phyloP scores from a whole-genome alignment of 768 basidiomycete species.

The Lactarius deliciosus region DNA sequence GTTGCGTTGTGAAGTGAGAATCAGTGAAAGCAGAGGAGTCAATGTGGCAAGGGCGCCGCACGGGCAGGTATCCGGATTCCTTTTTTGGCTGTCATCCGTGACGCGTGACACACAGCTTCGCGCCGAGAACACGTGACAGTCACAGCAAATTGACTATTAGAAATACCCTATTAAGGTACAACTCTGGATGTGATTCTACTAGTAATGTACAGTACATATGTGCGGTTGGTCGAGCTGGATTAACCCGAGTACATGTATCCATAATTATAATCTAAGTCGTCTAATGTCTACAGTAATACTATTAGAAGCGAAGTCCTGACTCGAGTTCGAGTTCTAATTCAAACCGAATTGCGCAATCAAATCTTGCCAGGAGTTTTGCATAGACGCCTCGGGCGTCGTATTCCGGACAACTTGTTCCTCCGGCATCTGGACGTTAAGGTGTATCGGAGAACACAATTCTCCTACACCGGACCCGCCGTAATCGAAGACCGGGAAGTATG shows the following conservation, averaged over 20 bases:
- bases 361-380: slow-evolving; percentile 32
- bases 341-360: slow-evolving; percentile 37
- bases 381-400: slow-evolving; percentile 39
- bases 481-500: slow-evolving; percentile 28
- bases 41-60: not conserved
- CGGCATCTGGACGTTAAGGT: slow-evolving; percentile 17
- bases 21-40: slow-evolving; percentile 10
- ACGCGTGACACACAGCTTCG: slow-evolving; percentile 1
- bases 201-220: slow-evolving; percentile 5
- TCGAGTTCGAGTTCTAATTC: slow-evolving; percentile 6
- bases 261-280: slow-evolving; percentile 6
- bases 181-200: not conserved
- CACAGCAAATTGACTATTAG: not conserved
- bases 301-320: not conserved
- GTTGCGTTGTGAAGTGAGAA: not conserved
- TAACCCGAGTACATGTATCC: not conserved
- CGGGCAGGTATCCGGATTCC: not conserved
- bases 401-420: slow-evolving; percentile 30
- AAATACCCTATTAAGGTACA: not conserved
- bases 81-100: slow-evolving; percentile 1
- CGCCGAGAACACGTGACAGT: not conserved
- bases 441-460: slow-evolving; percentile 22
- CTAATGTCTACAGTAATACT: not conserved
- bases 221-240: not conserved
- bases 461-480: slow-evolving; percentile 22